Evolutionary conservation across 164 flowering plant species (phyloP).

Genomic region (Annona squamosa): DNA sequence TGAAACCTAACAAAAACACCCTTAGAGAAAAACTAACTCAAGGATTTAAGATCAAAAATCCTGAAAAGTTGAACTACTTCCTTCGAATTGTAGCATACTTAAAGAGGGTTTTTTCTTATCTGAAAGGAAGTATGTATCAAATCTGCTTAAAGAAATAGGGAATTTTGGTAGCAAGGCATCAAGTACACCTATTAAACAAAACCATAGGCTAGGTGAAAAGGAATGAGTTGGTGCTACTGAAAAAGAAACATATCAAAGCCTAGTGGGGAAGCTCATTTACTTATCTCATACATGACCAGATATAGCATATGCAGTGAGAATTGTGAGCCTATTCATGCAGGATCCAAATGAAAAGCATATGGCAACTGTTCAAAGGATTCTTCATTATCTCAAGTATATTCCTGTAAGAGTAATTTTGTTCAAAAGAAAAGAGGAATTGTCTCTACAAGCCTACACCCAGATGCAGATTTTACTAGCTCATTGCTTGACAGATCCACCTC

Average conservation of each 20-base stretch:
- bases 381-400: not conserved
- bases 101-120: not conserved
- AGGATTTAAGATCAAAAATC: not conserved
- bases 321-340: not conserved
- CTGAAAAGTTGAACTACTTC: not conserved
- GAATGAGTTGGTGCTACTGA: not conserved
- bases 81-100: not conserved
- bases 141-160: not conserved
- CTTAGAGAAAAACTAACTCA: not conserved
- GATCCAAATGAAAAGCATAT: conserved; percentile 2
- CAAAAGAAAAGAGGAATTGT: not conserved
- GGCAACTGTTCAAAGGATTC: not conserved
- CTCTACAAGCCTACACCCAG: not conserved
- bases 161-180: not conserved
- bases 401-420: not conserved
- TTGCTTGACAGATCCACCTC: not conserved
- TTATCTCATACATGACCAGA: not conserved
- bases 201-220: not conserved
- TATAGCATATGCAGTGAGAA: not conserved
- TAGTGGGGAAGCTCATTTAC: not conserved
- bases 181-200: no score
- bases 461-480: not conserved
- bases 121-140: not conserved
- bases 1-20: not conserved
- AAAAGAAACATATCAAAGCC: not conserved